These are phyloP conservation scores for Phytophthora colocasiae DNA, from an alignment of 352 stramenopile species.

Conservation along the genomic window DNA sequence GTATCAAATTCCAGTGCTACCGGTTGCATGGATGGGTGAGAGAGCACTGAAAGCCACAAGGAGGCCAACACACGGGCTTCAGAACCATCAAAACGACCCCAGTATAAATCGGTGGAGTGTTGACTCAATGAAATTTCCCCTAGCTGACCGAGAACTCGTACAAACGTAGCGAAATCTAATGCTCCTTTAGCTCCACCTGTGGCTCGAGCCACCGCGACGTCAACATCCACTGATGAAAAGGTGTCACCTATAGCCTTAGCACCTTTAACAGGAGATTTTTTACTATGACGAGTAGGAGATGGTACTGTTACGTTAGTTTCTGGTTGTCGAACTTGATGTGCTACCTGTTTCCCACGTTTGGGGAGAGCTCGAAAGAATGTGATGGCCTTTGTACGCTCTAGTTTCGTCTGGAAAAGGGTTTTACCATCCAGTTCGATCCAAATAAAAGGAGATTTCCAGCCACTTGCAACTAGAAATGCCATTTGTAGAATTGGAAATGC, in stretches of 20 bases:
- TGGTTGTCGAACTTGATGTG: slow-evolving; percentile 14
- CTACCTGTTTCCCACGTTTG: slow-evolving; percentile 32
- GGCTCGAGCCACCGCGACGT: slow-evolving; percentile 66
- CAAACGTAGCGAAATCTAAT: slow-evolving; percentile 57
- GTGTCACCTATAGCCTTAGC: slow-evolving; percentile 23
- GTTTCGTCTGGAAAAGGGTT: slow-evolving; percentile 44
- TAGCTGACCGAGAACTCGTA: slow-evolving; percentile 36
- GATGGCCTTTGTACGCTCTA: slow-evolving; percentile 63
- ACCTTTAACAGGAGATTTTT: slow-evolving; percentile 25
- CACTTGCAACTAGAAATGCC: slow-evolving; percentile 51
- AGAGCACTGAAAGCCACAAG: slow-evolving; percentile 53
- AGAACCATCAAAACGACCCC: slow-evolving; percentile 49
- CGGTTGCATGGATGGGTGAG: slow-evolving; percentile 33
- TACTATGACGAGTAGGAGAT: slow-evolving; percentile 22
- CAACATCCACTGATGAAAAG: slow-evolving; percentile 64
- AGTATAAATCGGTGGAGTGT: slow-evolving; percentile 37
- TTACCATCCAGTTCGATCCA: slow-evolving; percentile 49
- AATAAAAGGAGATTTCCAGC: slow-evolving; percentile 44
- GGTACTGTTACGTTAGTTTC: background rate
- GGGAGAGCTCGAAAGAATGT: slow-evolving; percentile 54
- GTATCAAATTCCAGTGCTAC: slow-evolving; percentile 29
- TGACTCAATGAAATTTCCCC: slow-evolving; percentile 42
- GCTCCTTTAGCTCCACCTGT: slow-evolving; percentile 53
- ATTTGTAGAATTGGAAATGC: slow-evolving; percentile 56
- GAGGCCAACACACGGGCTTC: slow-evolving; percentile 54